Percentiles rank a stretch among this genome's conserved stretches.
phyloP scores from a whole-genome alignment of 1,139 yeast genomes.

The Taphrina flavorubra region DNA sequence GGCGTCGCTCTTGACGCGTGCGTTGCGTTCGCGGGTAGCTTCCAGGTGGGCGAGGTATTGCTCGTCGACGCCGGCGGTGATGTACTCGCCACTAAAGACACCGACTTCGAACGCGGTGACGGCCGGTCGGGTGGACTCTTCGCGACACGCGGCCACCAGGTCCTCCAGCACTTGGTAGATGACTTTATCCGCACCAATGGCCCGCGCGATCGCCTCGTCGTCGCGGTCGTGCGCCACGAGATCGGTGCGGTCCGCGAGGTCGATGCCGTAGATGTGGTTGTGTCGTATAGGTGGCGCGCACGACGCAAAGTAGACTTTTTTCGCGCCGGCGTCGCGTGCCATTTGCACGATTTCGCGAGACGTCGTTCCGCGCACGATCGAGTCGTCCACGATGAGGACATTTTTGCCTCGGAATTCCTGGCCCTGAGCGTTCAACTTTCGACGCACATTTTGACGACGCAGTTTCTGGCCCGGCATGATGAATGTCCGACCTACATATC shows the following conservation, averaged over 20 bases:
- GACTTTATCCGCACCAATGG: slow-evolving; percentile 90
- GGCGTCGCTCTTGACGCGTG: slow-evolving; percentile 30
- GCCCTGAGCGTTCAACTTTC: slow-evolving; percentile 95
- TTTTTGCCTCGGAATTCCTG: slow-evolving; percentile 83
- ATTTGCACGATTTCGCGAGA: slow-evolving; percentile 93
- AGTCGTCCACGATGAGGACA: slow-evolving; percentile 94
- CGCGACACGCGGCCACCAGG: slow-evolving; percentile 73
- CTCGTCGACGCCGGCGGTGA: slow-evolving; percentile 83
- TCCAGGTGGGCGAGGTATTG: slow-evolving; percentile 82
- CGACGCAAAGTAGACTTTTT: slow-evolving; percentile 88
- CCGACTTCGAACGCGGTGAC: slow-evolving; percentile 84
- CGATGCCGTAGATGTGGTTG: slow-evolving; percentile 97
- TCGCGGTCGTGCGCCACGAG: slow-evolving; percentile 83
- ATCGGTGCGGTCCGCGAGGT: slow-evolving; percentile 92
- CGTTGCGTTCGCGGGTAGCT: slow-evolving; percentile 43
- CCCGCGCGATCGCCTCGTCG: slow-evolving; percentile 73
- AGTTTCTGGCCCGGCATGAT: slow-evolving; percentile 94
- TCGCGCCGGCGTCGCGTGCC: slow-evolving; percentile 99
- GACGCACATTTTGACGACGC: slow-evolving; percentile 88
- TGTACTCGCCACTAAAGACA: slow-evolving; percentile 92
- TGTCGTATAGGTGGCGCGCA: slow-evolving; percentile 96
- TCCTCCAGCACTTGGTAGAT: slow-evolving; percentile 86
- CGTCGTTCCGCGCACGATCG: slow-evolving; percentile 96
- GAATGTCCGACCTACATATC: slow-evolving; percentile 96
- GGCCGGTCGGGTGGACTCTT: slow-evolving; percentile 55